phyloP scores from a whole-genome alignment of 2,329 filamentous ascomycete species.

The Aureobasidium sp. region DNA sequence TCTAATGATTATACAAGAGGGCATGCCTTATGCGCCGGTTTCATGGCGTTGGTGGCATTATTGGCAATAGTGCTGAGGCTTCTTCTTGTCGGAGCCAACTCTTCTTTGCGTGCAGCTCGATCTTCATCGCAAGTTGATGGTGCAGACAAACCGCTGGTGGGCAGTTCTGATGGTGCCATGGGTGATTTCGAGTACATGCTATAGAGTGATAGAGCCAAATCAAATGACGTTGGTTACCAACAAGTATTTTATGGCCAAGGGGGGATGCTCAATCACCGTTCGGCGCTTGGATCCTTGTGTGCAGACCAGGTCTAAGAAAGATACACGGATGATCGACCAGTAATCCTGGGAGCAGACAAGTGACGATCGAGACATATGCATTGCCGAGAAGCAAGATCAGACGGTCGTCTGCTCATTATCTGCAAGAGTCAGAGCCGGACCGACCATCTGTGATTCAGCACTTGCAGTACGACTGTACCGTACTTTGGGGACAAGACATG shows the following conservation, averaged over 20 bases:
- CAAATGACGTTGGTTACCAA: background rate
- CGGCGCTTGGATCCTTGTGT: background rate
- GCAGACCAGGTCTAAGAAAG: background rate
- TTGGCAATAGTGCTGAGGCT: slow-evolving; percentile 37
- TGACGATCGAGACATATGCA: background rate
- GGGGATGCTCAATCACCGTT: background rate
- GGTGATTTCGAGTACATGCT: slow-evolving; percentile 8
- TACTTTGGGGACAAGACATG: background rate
- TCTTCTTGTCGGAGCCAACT: slow-evolving; percentile 31
- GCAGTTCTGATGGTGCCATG: background rate
- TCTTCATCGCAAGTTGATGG: background rate
- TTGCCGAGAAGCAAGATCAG: background rate
- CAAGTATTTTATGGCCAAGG: background rate
- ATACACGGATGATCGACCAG: background rate
- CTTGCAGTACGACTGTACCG: background rate
- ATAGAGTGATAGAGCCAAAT: background rate
- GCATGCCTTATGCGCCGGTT: slow-evolving; percentile 42
- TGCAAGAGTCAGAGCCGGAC: background rate
- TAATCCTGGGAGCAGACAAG: background rate
- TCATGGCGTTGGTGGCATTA: slow-evolving; percentile 41
- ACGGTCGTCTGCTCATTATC: background rate
- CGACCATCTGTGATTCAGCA: background rate
- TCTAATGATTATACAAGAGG: slow-evolving; percentile 42
- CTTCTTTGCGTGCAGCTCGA: background rate
- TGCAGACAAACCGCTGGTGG: background rate